phyloP scores from a whole-genome alignment of 2,329 filamentous ascomycete genomes.

The Seiridium cupressi region DNA sequence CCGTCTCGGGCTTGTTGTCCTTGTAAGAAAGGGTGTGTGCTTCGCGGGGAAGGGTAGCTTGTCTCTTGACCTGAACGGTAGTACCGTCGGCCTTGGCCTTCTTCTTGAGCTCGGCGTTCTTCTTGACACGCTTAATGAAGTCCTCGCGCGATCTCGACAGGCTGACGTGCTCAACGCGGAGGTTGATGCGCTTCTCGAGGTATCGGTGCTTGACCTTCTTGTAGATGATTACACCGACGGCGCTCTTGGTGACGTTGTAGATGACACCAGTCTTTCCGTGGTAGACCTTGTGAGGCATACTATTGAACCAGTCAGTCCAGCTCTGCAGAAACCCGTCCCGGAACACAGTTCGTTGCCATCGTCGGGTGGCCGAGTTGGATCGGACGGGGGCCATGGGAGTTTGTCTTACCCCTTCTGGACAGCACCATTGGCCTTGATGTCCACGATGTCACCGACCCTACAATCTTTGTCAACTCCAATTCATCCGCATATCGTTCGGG shows the following conservation, averaged over 20 bases:
- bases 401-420: slow-evolving; percentile 89
- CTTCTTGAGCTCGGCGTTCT: slow-evolving; percentile 88
- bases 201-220: slow-evolving; percentile 99
- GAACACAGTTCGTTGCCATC: neutral
- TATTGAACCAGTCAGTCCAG: slow-evolving; percentile 32
- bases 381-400: slow-evolving; percentile 2
- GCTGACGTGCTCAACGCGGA: slow-evolving; percentile 95
- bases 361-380: neutral
- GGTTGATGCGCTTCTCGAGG: slow-evolving; percentile 99
- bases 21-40: slow-evolving; percentile 75
- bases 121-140: slow-evolving; percentile 95
- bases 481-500: neutral
- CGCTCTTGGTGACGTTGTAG: slow-evolving; percentile 99
- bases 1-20: slow-evolving; percentile 86
- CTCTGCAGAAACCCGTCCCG: neutral
- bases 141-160: slow-evolving; percentile 95
- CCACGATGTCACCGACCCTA: slow-evolving; percentile 96
- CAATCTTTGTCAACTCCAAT: slow-evolving; percentile 6
- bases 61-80: slow-evolving; percentile 90
- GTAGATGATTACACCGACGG: slow-evolving; percentile 98
- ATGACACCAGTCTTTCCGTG: slow-evolving; percentile 98
- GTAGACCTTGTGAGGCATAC: slow-evolving; percentile 99
- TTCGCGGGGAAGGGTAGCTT: slow-evolving; percentile 75
- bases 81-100: slow-evolving; percentile 88
- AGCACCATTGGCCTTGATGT: slow-evolving; percentile 98